phyloP scores from a whole-genome alignment of 768 basidiomycete species.

The Wakefieldia striispora region DNA sequence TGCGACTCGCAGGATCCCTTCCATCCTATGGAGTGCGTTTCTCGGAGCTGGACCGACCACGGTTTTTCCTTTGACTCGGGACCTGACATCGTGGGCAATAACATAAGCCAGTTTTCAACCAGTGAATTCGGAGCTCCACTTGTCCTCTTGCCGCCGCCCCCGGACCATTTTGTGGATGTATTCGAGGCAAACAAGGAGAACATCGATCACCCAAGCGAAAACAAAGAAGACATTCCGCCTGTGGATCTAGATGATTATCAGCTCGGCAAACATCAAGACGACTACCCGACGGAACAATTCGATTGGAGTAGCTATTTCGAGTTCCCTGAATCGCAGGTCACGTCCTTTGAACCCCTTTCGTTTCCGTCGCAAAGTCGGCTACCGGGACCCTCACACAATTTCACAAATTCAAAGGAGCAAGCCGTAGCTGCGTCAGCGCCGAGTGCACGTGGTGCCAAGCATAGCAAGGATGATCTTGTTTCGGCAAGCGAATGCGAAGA shows the following conservation, averaged over 20 bases:
- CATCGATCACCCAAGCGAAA: slow-evolving; percentile 4
- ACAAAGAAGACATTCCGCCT: slow-evolving; percentile 19
- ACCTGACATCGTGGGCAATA: slow-evolving; percentile 13
- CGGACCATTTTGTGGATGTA: slow-evolving; percentile 5
- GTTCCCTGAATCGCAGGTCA: slow-evolving; percentile 17
- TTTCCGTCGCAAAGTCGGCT: slow-evolving; percentile 21
- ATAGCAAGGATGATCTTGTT: not conserved
- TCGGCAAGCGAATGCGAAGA: slow-evolving; percentile 2
- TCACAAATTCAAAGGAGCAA: slow-evolving; percentile 2
- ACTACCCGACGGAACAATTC: slow-evolving; percentile 1
- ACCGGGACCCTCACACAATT: not conserved
- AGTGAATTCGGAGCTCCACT: slow-evolving; percentile 4
- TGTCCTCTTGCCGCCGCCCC: slow-evolving; percentile 6
- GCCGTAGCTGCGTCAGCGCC: slow-evolving; percentile 4
- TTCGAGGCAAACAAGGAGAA: slow-evolving; percentile 15
- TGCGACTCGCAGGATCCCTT: not conserved
- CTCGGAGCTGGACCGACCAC: not conserved
- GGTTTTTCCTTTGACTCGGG: slow-evolving; percentile 12
- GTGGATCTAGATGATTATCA: not conserved
- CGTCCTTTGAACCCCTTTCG: slow-evolving; percentile 25
- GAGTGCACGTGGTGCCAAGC: not conserved
- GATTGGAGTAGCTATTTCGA: slow-evolving; percentile 26
- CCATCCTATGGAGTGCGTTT: not conserved
- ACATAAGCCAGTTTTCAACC: slow-evolving; percentile 1
- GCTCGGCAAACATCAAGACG: not conserved